Percentiles rank a stretch among this genome's conserved stretches.
phyloP scores from a whole-genome alignment of 768 basidiomycete genomes.

The Termitomyces sp. region DNA sequence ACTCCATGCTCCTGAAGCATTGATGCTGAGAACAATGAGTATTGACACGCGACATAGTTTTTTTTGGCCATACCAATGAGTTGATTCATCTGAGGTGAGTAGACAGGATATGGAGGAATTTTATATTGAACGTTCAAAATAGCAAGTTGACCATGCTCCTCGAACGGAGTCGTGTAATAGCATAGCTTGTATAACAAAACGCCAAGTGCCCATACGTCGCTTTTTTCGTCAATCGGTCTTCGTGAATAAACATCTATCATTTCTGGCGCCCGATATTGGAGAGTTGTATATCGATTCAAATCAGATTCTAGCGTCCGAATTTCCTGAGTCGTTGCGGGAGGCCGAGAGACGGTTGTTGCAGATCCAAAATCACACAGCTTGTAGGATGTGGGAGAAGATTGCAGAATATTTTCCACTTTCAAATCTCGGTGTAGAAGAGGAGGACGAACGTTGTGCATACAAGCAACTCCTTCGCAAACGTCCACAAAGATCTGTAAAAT shows the following conservation, averaged over 20 bases:
- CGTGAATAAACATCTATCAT: slow-evolving; percentile 92
- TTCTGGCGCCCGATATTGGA: slow-evolving; percentile 98
- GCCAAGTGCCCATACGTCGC: slow-evolving; percentile 97
- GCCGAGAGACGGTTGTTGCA: slow-evolving; percentile 70
- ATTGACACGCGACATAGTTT: neutral
- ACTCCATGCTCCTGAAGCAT: slow-evolving; percentile 92
- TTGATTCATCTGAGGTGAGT: slow-evolving; percentile 78
- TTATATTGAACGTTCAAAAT: slow-evolving; percentile 96
- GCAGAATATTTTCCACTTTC: slow-evolving; percentile 98
- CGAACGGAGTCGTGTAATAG: slow-evolving; percentile 99
- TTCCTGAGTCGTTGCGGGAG: slow-evolving; percentile 79
- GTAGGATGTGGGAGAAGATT: slow-evolving; percentile 78
- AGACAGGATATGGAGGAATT: slow-evolving; percentile 84
- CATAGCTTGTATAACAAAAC: slow-evolving; percentile 97
- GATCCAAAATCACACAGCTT: slow-evolving; percentile 99
- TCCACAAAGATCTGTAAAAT: slow-evolving; percentile 98
- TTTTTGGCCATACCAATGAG: slow-evolving; percentile 62
- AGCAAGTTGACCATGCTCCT: slow-evolving; percentile 94
- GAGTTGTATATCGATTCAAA: slow-evolving; percentile 90
- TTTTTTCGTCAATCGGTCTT: slow-evolving; percentile 87
- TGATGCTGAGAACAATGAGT: slow-evolving; percentile 49
- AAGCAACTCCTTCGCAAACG: slow-evolving; percentile 94
- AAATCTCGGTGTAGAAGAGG: slow-evolving; percentile 94
- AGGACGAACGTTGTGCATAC: slow-evolving; percentile 92
- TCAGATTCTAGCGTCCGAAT: slow-evolving; percentile 87